These are phyloP conservation scores for Aspergillus intermedius DNA, from an alignment of 2,329 filamentous ascomycete species.

Conservation along the genomic window DNA sequence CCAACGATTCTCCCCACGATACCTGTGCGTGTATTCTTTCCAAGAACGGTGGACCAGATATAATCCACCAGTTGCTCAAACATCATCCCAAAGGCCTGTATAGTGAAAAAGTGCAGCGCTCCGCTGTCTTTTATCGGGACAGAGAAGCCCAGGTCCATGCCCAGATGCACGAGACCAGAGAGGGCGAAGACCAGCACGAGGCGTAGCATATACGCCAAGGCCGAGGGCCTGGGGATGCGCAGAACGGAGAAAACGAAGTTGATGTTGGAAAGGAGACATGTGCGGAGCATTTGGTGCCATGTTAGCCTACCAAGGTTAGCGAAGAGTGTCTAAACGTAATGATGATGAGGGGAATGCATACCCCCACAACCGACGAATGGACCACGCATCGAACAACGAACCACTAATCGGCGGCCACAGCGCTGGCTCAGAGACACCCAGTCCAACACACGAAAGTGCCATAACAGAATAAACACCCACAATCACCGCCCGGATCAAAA, in stretches of 20 bases:
- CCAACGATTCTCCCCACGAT: conserved; percentile 4
- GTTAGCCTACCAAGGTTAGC: conserved; percentile 2
- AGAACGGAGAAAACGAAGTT: conserved; percentile 9
- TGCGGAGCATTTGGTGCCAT: conserved; percentile 17
- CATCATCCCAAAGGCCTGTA: conserved; percentile 10
- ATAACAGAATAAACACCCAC: conserved; percentile 7
- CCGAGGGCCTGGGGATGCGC: background rate
- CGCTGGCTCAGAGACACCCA: conserved; percentile 5
- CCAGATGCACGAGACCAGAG: conserved; percentile 12
- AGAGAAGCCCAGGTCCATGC: conserved; percentile 14
- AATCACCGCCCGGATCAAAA: conserved; percentile 9
- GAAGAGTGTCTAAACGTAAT: too few species aligned
- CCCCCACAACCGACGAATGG: conserved; percentile 14
- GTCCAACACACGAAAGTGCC: conserved; percentile 3
- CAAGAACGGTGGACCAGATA: background rate
- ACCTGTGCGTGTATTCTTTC: background rate
- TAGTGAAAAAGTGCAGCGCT: conserved; percentile 11
- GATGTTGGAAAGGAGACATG: conserved; percentile 7
- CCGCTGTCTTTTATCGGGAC: conserved; percentile 8
- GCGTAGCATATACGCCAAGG: conserved; percentile 3
- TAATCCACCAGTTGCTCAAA: background rate
- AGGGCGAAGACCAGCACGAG: conserved; percentile 10
- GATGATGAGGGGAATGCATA: background rate
- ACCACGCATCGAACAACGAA: conserved; percentile 6
- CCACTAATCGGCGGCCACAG: conserved; percentile 14